Base-by-base conservation (phyloP, 495 filamentous ascomycete species). In the Daldinia loculata region DNA sequence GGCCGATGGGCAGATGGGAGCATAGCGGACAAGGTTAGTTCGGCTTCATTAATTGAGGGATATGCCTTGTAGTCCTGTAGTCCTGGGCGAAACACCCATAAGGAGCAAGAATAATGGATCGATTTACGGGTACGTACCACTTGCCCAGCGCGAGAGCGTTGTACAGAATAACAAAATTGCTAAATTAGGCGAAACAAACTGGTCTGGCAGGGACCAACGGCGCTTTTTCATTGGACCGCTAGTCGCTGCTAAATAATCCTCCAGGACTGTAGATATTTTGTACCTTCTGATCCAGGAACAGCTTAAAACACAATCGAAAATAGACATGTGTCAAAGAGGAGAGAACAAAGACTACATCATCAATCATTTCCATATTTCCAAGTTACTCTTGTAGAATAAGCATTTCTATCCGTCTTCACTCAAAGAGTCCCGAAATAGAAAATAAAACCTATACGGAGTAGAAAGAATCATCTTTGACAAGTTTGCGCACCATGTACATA, bases 1-100 rank as follows among this genome's bases (percentile, higher is more conserved):
- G 22, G 9, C 7, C 24, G 9, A 45, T 30, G 53, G 43, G 43
- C 48, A 29, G 41, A 45, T 36, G 50, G 56, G 45, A 61, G 64
- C 58, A 67, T 64, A 66, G 65, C 48, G 45, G 62, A 29, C 63
- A 67, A 32, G 71, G 58, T 71, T 64, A 66, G 50, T 70, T 71
- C 69, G 72, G 63, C 66, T 67, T 71, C 38, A 65, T 72, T 75
- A 71, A 70, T 71, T 56, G 61, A 72, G 74, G 69, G 72, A 71
- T 65, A 59, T 29, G 15, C 39, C n/a, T 15, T 15, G 14, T 24
- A 22, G 41, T 45, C 61, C 60, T 29, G 27, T 29, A 29, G 29
- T 32, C 29, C 32, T 57, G 61, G 64, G 61, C 70, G 66, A 73
- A 73, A 73, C 70, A 69, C 26, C 61, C 56, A 52, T 53, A 61